These are phyloP conservation scores for Anisodus acutangulus DNA, from an alignment of 257 asterid species.

Conservation along the genomic window DNA sequence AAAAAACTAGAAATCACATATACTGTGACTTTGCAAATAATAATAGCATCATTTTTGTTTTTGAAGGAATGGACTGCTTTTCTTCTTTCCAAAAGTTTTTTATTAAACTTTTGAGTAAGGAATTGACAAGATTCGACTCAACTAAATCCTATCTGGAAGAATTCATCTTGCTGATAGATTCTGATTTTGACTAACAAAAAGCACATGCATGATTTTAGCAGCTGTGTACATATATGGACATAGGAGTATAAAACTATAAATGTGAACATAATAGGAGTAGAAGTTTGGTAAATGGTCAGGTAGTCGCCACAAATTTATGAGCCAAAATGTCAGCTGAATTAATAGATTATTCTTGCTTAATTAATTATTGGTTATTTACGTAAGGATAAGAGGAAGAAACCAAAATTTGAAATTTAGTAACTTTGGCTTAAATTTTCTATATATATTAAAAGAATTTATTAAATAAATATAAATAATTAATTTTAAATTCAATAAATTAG, in stretches of 20 bases:
- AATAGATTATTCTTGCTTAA: too few species aligned
- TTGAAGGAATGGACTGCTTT: background rate
- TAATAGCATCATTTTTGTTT: background rate
- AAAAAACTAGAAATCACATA: too few species aligned
- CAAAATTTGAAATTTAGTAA: too few species aligned
- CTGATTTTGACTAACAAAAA: conserved; percentile 29
- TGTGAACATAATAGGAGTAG: background rate
- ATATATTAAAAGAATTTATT: too few species aligned
- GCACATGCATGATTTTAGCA: background rate
- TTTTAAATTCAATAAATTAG: too few species aligned
- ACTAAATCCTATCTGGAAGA: conserved; percentile 28
- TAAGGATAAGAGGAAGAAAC: too few species aligned
- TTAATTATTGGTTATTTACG: too few species aligned
- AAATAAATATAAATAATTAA: too few species aligned
- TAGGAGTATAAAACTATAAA: background rate
- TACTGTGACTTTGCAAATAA: background rate
- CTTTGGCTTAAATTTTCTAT: too few species aligned
- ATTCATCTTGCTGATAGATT: conserved; percentile 26
- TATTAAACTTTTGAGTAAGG: background rate
- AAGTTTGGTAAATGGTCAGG: too few species aligned
- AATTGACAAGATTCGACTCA: conserved; percentile 22
- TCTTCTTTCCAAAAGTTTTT: background rate
- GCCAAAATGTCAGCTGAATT: background rate
- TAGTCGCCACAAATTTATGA: conserved; percentile 2
- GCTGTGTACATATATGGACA: background rate